phyloP scores from a whole-genome alignment of 495 filamentous ascomycete species.

The Aspergillus mulundensis region DNA sequence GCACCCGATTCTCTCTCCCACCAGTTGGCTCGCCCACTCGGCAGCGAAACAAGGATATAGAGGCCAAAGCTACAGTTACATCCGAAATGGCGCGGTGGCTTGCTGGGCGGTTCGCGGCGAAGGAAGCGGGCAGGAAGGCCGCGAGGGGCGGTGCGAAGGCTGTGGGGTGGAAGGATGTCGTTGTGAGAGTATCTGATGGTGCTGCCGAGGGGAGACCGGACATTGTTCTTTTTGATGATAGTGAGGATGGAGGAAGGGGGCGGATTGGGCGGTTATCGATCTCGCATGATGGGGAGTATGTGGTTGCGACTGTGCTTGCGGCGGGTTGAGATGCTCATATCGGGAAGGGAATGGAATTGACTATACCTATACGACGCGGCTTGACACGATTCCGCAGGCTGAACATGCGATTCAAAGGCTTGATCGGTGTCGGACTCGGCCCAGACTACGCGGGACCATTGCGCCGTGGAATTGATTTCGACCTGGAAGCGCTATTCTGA shows the following conservation, averaged over 20 bases:
- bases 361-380: not conserved
- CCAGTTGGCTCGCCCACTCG: not conserved
- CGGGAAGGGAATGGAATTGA: not conserved
- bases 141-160: slow-evolving; percentile 36
- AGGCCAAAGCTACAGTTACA: slow-evolving; percentile 11
- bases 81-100: slow-evolving; percentile 45
- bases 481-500: no score
- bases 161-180: slow-evolving; percentile 39
- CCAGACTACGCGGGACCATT: no score
- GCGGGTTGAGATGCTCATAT: slow-evolving; percentile 21
- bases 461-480: no score
- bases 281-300: slow-evolving; percentile 59
- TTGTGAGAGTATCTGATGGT: slow-evolving; percentile 17
- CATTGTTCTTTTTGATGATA: slow-evolving; percentile 35
- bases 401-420: not conserved
- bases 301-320: slow-evolving; percentile 50
- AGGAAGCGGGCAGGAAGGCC: slow-evolving; percentile 48
- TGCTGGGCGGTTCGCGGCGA: slow-evolving; percentile 46
- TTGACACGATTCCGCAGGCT: not conserved
- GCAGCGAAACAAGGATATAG: not conserved
- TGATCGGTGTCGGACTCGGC: not conserved
- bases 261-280: slow-evolving; percentile 44
- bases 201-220: slow-evolving; percentile 30
- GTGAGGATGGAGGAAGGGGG: slow-evolving; percentile 15
- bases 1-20: slow-evolving; percentile 30